Evolutionary conservation across 1,284 basidiomycete genomes (phyloP), one percentile per base, ranked within the genome.

Genomic region (Austropuccinia psidii): DNA sequence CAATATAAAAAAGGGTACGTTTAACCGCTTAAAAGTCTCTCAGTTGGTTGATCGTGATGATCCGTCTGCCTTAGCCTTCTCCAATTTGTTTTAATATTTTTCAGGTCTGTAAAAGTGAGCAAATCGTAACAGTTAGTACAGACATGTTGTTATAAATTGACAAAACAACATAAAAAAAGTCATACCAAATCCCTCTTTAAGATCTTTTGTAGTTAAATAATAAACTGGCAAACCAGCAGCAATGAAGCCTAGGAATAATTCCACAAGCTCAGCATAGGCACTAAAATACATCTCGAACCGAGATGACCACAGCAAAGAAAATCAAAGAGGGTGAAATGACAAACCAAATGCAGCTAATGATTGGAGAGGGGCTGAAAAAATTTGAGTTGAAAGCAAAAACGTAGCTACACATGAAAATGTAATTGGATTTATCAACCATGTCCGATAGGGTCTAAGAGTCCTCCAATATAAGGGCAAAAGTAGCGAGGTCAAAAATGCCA

Each of bases 351-450:
- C 93, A 1, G 91, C 88, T 3, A 90, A 81, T 0, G 93, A 92
- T 80, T 97, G 90, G 29, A 89, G 81, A 0, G 95, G 96, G 17
- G 94, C 93, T 1, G 93, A 93, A 74, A 96, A 90, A 66, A 96
- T 85, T 2, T 94, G 94, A 91, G 98, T 97, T 77, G 90, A 88
- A 5, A 99, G 83, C 64, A 98, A 84, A 82, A 98, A 98, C 75
- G 96, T 82, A 1, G 93, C 91, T 24, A 94, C 91, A 7, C 86
- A 88, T 77, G 93, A 95, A 81, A 98, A 98, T 4, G 86, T 87
- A 35, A 98, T 84, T 0, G 95, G 95, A 0, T 94, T 98, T 21
- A 86, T 85, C 39, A 98, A 88, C 88, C 88, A 97, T 0, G 93
- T 90, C 78, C 87, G 89, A 80, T 97, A 97, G 0, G 93, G 93